phyloP scores from a whole-genome alignment of 176 grass and related monocot genomes.

The Oryza meyeriana region DNA sequence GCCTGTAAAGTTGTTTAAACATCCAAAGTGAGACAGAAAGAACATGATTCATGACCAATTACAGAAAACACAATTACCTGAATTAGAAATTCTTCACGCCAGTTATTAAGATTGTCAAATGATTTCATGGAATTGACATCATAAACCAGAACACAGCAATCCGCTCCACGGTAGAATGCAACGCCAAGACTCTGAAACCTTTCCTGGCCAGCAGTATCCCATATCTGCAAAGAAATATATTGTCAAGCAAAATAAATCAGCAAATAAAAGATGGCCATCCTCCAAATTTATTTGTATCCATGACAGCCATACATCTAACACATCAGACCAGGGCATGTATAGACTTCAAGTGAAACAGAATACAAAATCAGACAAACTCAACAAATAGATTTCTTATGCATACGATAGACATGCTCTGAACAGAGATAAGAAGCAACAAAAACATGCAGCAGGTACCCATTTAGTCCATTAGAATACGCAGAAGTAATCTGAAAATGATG shows the following conservation, averaged over 20 bases:
- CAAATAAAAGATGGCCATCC: neutral
- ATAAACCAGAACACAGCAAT: slow-evolving; percentile 86
- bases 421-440: neutral
- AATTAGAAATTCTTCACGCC: slow-evolving; percentile 88
- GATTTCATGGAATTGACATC: slow-evolving; percentile 88
- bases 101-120: slow-evolving; percentile 84
- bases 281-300: neutral
- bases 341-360: neutral
- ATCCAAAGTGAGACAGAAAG: slow-evolving; percentile 9
- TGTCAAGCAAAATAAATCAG: slow-evolving; percentile 4
- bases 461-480: neutral
- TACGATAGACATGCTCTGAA: neutral
- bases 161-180: slow-evolving; percentile 88
- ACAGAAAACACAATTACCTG: slow-evolving; percentile 45
- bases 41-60: neutral
- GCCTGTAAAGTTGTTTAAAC: slow-evolving; percentile 54
- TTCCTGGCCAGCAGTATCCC: slow-evolving; percentile 92
- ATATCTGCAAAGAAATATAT: slow-evolving; percentile 54
- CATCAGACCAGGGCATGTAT: neutral
- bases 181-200: slow-evolving; percentile 90
- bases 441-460: neutral
- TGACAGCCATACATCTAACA: neutral
- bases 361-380: neutral
- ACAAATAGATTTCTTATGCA: neutral
- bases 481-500: neutral